Conservation (phyloP, 495 filamentous ascomycete species). For the Annulohypoxylon maeteangense region DNA sequence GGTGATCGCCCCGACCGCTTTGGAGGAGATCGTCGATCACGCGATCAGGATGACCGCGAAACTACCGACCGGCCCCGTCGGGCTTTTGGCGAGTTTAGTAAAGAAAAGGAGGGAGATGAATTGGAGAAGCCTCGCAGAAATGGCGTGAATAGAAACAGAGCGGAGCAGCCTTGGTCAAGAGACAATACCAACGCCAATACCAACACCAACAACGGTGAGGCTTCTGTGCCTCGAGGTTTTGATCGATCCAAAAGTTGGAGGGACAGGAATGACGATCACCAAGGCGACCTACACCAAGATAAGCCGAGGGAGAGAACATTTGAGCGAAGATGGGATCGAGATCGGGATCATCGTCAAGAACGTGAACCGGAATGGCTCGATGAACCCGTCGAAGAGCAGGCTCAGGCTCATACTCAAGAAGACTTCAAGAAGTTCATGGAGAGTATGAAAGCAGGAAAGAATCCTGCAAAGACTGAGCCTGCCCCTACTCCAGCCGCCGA, state of each 20-base stretch:
- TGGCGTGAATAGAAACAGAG: constrained; percentile 55
- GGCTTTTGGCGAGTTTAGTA: constrained; percentile 58
- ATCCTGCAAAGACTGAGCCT: constrained; percentile 47
- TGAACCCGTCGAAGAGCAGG: constrained; percentile 74
- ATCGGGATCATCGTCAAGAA: constrained; percentile 72
- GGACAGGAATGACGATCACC: constrained; percentile 66
- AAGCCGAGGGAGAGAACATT: constrained; percentile 55
- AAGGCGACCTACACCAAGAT: constrained; percentile 53
- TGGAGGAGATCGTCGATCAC: constrained; percentile 53
- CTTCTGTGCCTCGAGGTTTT: constrained; percentile 63
- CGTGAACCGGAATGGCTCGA: constrained; percentile 91
- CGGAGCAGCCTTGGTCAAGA: constrained; percentile 57
- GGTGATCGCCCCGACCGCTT: constrained; percentile 54
- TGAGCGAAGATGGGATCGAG: constrained; percentile 69
- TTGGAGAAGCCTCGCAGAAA: constrained; percentile 67
- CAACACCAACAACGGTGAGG: constrained; percentile 18
- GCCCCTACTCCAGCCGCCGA: constrained; percentile 46
- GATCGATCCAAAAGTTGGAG: constrained; percentile 72
- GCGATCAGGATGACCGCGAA: constrained; percentile 61
- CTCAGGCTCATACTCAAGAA: constrained; percentile 80
- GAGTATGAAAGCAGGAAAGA: constrained; percentile 77
- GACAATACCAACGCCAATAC: constrained; percentile 18
- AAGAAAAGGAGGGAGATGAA: constrained; percentile 64
- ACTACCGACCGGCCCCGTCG: constrained; percentile 66
- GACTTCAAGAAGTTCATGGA: constrained; percentile 98